Evolutionary conservation across 2,329 filamentous ascomycete genomes (phyloP), one percentile per base, ranked within the genome.

Genomic region (Trichoderma harzianum): DNA sequence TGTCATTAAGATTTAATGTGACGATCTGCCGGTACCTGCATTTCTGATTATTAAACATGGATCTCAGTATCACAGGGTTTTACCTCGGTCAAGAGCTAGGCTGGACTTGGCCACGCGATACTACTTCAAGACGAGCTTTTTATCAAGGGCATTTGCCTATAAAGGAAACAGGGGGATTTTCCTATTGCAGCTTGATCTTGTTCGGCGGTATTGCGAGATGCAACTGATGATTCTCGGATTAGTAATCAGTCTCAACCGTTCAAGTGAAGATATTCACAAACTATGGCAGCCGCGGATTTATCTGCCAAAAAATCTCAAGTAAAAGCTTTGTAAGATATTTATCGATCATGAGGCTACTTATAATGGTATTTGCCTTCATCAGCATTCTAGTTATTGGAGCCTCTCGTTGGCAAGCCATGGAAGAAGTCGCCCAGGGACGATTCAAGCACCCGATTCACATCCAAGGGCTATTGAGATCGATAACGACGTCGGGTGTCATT

Each of bases 31-130:
- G 64, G 64, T 57, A 58, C 64, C 64, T 67, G 64, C 64, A 67
- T 57, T 34, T n/a, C 32, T 55, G 64, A 67, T 67, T 58, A 67
- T 58, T 67, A 67, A 67, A 67, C 64, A 67, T 43, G 12, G 43
- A 21, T 58, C 21, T n/a, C 8, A 39, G 64, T 11, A 43, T 57
- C 47, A 8, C 51, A 14, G 11, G 32, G 11, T 26, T 39, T 39
- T 64, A 26, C 24, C n/a, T 53, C 47, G 21, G 43, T 2, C 34
- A 28, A 43, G 24, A 24, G 14, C n/a, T 28, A 51, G 62, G 7
- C 30, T 26, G 39, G 3, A 34, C 62, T 51, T 51, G 26, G 39
- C 26, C 30, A 24, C 32, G 43, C 47, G 30, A 34, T n/a, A 57
- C 47, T 34, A 57, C 43, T 36, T n/a, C 16, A 39, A 53, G 26